Evolutionary conservation across 345 rosid species (phyloP).

Genomic region (Boechera stricta): DNA sequence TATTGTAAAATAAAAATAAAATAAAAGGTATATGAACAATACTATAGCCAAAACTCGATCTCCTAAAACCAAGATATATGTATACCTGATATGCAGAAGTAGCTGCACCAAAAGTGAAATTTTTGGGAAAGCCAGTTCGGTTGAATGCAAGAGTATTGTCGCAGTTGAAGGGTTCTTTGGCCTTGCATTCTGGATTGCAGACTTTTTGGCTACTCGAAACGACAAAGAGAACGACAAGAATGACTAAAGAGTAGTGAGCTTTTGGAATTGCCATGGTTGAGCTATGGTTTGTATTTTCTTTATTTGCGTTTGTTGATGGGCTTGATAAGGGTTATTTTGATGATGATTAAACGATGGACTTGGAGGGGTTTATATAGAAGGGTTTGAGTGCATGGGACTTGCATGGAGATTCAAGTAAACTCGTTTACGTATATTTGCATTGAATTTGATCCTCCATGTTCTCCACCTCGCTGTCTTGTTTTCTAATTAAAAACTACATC

Average conservation of each 20-base stretch:
- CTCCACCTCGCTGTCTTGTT: conserved; percentile 25
- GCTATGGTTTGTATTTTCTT: background rate
- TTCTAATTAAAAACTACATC: background rate
- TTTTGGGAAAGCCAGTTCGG: conserved; percentile 15
- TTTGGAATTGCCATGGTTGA: conserved; percentile 19
- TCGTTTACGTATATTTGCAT: conserved; percentile 2
- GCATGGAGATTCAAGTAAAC: conserved; percentile 3
- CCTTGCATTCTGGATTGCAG: conserved; percentile 33
- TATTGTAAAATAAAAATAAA: too few species aligned
- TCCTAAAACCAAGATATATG: background rate
- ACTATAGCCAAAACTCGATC: background rate
- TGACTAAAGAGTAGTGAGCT: conserved; percentile 23
- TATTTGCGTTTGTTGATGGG: background rate
- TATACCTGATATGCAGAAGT: conserved; percentile 38
- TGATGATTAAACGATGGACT: conserved; percentile 5
- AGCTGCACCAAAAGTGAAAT: conserved; percentile 35
- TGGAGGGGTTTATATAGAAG: background rate
- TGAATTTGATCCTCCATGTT: background rate
- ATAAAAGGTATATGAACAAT: background rate
- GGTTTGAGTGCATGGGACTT: conserved; percentile 8
- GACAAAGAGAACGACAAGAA: conserved; percentile 1
- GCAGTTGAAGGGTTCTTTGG: conserved; percentile 33
- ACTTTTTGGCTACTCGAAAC: conserved; percentile 20
- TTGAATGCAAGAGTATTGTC: conserved; percentile 30
- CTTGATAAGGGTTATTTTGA: background rate